Conservation (phyloP, 805 yeast species). For the Jamesozyma hellenica region DNA sequence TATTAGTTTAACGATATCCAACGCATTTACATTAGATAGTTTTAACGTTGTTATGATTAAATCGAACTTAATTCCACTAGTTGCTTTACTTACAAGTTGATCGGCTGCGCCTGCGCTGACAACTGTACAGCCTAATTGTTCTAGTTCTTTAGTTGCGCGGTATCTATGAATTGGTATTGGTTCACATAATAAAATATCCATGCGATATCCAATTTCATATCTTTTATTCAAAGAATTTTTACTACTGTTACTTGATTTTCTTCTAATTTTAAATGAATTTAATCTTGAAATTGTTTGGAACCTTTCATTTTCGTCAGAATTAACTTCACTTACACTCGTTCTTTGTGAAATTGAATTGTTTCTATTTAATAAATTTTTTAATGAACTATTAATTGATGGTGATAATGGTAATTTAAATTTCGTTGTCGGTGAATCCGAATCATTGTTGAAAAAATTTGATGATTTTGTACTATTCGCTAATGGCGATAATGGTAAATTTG, state of each 20-base stretch:
- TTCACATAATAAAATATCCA: constrained; percentile 75
- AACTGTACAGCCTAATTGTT: constrained; percentile 67
- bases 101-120: constrained; percentile 71
- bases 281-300: constrained; percentile 22
- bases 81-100: constrained; percentile 69
- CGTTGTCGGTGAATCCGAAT: constrained; percentile 15
- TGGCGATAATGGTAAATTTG: neutral
- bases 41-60: constrained; percentile 67
- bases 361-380: constrained; percentile 23
- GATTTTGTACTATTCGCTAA: neutral
- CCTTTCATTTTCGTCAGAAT: constrained; percentile 17
- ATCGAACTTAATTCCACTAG: constrained; percentile 78
- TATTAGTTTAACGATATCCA: constrained; percentile 69
- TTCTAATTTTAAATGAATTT: constrained; percentile 19
- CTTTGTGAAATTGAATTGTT: constrained; percentile 8
- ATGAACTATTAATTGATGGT: constrained; percentile 10
- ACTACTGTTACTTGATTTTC: constrained; percentile 25
- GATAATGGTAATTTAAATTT: constrained; percentile 25
- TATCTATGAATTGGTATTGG: constrained; percentile 76
- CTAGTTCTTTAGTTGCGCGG: constrained; percentile 53
- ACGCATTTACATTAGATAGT: constrained; percentile 55
- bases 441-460: constrained; percentile 10
- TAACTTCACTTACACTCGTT: constrained; percentile 14
- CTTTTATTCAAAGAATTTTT: constrained; percentile 14
- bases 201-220: constrained; percentile 17